These are phyloP conservation scores for Lathyrus sativus DNA, from an alignment of 306 rosid genomes.

Conservation along the genomic window DNA sequence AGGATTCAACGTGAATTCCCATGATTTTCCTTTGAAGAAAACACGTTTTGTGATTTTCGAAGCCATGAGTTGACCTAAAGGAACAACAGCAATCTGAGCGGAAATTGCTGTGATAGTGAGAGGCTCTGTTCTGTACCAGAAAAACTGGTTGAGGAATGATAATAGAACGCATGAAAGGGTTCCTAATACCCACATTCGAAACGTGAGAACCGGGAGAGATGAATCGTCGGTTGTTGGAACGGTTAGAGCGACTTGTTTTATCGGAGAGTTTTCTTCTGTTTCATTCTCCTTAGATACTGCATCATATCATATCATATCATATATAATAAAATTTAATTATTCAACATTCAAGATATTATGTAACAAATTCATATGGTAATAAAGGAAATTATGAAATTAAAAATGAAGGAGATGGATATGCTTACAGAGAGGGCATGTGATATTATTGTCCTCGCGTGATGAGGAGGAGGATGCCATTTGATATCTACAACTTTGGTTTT, in stretches of 20 bases:
- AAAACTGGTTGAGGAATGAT: conserved; percentile 89
- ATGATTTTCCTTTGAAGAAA: conserved; percentile 58
- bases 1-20: conserved; percentile 78
- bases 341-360: neutral
- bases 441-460: conserved; percentile 30
- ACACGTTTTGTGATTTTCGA: conserved; percentile 50
- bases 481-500: neutral
- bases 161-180: conserved; percentile 65
- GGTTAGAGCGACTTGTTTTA: conserved; percentile 83
- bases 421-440: conserved; percentile 48
- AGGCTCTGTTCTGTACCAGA: conserved; percentile 89
- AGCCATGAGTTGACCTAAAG: conserved; percentile 88
- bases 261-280: conserved; percentile 56
- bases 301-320: neutral
- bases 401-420: neutral
- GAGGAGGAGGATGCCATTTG: conserved; percentile 20
- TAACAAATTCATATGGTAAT: neutral
- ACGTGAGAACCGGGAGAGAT: conserved; percentile 70
- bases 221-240: conserved; percentile 76
- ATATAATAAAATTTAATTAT: neutral
- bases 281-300: conserved; percentile 32
- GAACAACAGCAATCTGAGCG: conserved; percentile 91
- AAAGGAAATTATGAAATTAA: neutral
- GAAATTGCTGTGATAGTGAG: conserved; percentile 82
- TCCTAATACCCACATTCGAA: conserved; percentile 91